Evolutionary conservation across 1,284 basidiomycete species (phyloP), one percentile per base, ranked within the genome.

Genomic region (Ustilago vetiveriae): DNA sequence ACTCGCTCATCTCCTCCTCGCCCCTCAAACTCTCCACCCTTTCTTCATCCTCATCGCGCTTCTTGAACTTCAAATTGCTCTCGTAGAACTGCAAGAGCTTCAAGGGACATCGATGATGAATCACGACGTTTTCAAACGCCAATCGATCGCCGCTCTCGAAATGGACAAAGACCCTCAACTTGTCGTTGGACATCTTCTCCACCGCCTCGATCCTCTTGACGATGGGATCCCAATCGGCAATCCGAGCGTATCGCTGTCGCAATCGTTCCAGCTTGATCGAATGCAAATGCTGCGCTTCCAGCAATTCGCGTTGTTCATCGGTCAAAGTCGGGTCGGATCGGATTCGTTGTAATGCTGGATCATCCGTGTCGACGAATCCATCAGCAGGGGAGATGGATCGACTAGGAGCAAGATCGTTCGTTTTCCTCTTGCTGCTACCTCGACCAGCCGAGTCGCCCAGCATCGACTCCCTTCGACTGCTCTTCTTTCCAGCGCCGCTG

Each of bases 141-240:
- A 70, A 33, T 19, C 55, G 33, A 29, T 63, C 62, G 9, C 69
- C 72, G 26, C 17, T 42, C 16, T 70, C 44, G 11, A 74, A 76
- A n/a, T 45, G 54, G 8, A 72, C 38, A 32, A 70, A 74, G 4
- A 66, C 58, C 14, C 71, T 24, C 13, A 72, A 26, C 37, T 72
- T 65, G 45, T 56, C 53, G 29, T 60, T 42, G 13, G 55, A 45
- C 44, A 50, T 57, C 52, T 55, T 62, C 23, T 72, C 72, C 16
- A 75, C 63, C 17, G 58, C 70, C 33, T 70, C 66, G 23, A 75
- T 33, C 3, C 48, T 27, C n/a, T 49, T 43, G 7, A 75, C 66
- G 29, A 76, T 64, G 26, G 66, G 56, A 19, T 76, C 74, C 74
- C 74, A 76, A 17, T 76, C 72, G 5, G 64, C 43, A 26, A 76